These are phyloP conservation scores for Lactifluus subvellereus DNA, from an alignment of 768 basidiomycete species.

Conservation along the genomic window DNA sequence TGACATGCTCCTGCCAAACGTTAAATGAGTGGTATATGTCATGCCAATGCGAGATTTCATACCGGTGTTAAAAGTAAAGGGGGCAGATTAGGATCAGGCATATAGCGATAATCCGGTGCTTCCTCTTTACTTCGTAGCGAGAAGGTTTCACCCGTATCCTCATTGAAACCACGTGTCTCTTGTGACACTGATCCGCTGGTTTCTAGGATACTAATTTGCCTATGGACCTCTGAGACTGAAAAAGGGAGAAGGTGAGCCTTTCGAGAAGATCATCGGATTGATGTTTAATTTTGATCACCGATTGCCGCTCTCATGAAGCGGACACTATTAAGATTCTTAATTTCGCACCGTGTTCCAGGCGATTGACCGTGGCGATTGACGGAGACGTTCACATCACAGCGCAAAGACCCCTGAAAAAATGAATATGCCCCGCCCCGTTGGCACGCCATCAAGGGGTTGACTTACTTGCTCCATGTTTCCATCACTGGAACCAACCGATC, in stretches of 20 bases:
- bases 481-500: conserved; percentile 82
- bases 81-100: conserved; percentile 95
- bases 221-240: conserved; percentile 74
- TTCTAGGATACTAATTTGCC: conserved; percentile 62
- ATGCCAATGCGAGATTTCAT: conserved; percentile 20
- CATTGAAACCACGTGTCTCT: conserved; percentile 90
- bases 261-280: background rate
- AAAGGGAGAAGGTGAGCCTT: background rate
- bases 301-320: conserved; percentile 82
- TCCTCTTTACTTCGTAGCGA: conserved; percentile 85
- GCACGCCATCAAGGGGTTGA: conserved; percentile 7
- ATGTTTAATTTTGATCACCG: conserved; percentile 38
- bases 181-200: conserved; percentile 48
- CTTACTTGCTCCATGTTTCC: conserved; percentile 94
- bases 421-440: conserved; percentile 1
- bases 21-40: background rate
- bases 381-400: conserved; percentile 95
- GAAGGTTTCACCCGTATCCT: conserved; percentile 74
- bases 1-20: conserved; percentile 53
- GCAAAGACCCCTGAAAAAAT: conserved; percentile 69
- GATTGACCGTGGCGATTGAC: conserved; percentile 60
- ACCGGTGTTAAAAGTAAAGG: conserved; percentile 56
- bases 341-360: conserved; percentile 83
- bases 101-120: conserved; percentile 93
- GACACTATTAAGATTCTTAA: conserved; percentile 95